Conservation (phyloP, 768 basidiomycete genomes). For the Tricholoma saponaceum region DNA sequence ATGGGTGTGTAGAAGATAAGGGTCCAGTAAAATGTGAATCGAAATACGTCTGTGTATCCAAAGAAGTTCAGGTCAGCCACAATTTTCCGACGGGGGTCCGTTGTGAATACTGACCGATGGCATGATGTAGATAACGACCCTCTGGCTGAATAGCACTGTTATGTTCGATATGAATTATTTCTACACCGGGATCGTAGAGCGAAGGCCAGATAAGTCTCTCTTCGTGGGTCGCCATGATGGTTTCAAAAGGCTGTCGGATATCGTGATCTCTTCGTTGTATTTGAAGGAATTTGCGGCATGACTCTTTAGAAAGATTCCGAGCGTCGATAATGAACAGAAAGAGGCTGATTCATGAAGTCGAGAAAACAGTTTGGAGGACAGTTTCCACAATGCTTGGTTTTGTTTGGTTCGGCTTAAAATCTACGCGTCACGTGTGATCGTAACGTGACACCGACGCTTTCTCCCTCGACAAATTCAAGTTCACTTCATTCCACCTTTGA, state of each 20-base stretch:
- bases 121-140: slow-evolving; percentile 40
- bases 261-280: background rate
- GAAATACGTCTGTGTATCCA: slow-evolving; percentile 47
- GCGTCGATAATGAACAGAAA: background rate
- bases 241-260: background rate
- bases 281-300: background rate
- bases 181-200: slow-evolving; percentile 46
- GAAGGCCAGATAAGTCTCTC: slow-evolving; percentile 38
- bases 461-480: too few relatives aligned
- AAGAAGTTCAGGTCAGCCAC: background rate
- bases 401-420: too few relatives aligned
- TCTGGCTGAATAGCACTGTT: slow-evolving; percentile 33
- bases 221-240: background rate
- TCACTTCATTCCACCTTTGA: too few relatives aligned
- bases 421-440: too few relatives aligned
- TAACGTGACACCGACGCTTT: too few relatives aligned
- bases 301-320: background rate
- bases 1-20: slow-evolving; percentile 46
- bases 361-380: too few relatives aligned
- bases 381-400: too few relatives aligned
- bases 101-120: slow-evolving; percentile 26
- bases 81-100: background rate
- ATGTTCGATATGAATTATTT: slow-evolving; percentile 41
- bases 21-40: slow-evolving; percentile 52
- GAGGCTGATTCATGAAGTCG: too few relatives aligned